Base-by-base conservation (phyloP, 371 early-diverging fungal species). In the Nematocida sp. region DNA sequence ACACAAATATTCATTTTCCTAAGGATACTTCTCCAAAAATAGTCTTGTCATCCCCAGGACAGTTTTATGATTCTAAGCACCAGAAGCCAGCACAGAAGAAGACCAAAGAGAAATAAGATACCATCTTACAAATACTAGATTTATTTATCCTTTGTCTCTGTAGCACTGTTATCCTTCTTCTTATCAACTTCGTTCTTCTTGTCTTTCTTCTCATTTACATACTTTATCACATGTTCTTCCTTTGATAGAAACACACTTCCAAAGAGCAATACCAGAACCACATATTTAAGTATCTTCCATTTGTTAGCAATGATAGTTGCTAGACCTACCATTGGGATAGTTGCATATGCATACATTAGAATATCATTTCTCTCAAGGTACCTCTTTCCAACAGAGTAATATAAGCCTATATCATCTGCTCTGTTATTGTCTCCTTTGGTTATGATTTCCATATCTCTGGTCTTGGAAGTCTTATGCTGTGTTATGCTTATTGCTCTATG, bases 341-440 rank as follows among this genome's bases (percentile, higher is more conserved):
- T 65, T n/a, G 75, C 83, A 60, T 78, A 58, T 25, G 81, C 83
- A 54, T 62, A 47, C 32, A 66, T 70, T 11, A 52, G 62, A 23
- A 81, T 67, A 52, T 84, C 81, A 9, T 47, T 37, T 47, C 54
- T 65, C 1, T 52, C 49, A 17, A 85, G 55, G 41, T 92, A 94
- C 85, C 89, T 86, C 84, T 92, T 90, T 2, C 88, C 86, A 47
- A 80, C 81, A 9, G 46, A 7, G 79, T 90, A 88, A 77, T 96
- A 96, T 37, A 96, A 84, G 4, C 87, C 89, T 27, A 94, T 89
- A 81, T 98, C 99, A 80, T 96, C 90, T 3, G 82, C 84, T n/a
- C 78, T 63, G 83, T 98, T 98, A 82, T 94, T 90, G 83, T 98
- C 99, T 49, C 99, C 99, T 84, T 98, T 98, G 45, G 99, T 98